Conservation (phyloP, 2,329 filamentous ascomycete genomes). For the Ciborinia camelliae region DNA sequence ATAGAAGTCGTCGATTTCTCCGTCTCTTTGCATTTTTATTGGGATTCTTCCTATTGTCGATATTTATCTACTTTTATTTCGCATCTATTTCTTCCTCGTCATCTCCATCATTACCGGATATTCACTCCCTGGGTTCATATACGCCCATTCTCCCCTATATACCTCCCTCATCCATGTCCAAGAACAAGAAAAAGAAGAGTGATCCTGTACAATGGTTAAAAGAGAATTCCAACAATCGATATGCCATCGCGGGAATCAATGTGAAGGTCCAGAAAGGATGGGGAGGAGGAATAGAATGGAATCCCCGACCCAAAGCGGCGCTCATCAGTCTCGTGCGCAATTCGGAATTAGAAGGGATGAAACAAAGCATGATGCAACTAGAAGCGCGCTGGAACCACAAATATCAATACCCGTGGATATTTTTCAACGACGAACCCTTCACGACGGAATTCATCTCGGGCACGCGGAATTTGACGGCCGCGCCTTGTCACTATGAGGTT, state of each 20-base stretch:
- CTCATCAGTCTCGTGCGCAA: conserved; percentile 70
- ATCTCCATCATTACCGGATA: neutral
- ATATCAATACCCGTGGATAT: conserved; percentile 72
- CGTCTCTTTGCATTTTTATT: neutral
- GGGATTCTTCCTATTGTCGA: neutral
- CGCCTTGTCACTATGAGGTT: conserved; percentile 67
- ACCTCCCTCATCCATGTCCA: no score
- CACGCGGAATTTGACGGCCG: conserved; percentile 66
- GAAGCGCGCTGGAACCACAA: conserved; percentile 77
- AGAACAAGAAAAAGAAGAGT: neutral
- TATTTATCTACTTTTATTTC: neutral
- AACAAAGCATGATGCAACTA: conserved; percentile 68
- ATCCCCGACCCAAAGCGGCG: conserved; percentile 38
- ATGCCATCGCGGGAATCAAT: no score
- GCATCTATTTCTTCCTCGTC: neutral
- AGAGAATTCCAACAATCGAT: conserved; percentile 38
- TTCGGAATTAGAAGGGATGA: conserved; percentile 62
- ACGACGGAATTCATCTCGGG: conserved; percentile 70
- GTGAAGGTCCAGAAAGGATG: no score
- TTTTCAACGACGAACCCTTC: conserved; percentile 80
- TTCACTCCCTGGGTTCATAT: conserved; percentile 3
- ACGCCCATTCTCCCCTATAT: neutral
- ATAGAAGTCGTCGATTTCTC: neutral
- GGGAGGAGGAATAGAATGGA: no score
- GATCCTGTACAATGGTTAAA: conserved; percentile 38